Percentiles rank a stretch among this genome's conserved stretches.
Evolutionary conservation across 371 early-diverging fungal species (phyloP).

Genomic region (Mortierella sp.): DNA sequence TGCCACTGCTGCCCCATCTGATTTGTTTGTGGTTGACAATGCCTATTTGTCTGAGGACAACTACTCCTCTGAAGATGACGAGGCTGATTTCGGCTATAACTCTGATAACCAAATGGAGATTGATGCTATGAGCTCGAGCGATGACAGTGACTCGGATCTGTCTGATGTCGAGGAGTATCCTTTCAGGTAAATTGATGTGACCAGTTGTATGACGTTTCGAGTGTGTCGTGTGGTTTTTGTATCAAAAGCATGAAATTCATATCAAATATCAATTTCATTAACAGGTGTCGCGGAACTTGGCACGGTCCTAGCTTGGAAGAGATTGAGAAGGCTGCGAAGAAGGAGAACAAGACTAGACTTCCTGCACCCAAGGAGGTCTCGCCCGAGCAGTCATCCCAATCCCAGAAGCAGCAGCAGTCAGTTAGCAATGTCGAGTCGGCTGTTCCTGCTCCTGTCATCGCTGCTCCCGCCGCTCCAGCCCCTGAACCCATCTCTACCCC

Average conservation of each 20-base stretch:
- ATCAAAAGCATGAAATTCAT: neutral
- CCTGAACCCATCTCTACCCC: neutral
- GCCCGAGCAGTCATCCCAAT: neutral
- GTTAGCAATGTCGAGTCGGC: neutral
- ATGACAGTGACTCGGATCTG: constrained; percentile 55
- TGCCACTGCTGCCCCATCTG: constrained; percentile 20
- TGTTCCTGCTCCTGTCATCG: constrained; percentile 4
- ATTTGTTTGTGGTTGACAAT: constrained; percentile 39
- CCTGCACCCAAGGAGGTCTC: constrained; percentile 5
- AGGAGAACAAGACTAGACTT: constrained; percentile 4
- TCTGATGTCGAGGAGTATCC: constrained; percentile 50
- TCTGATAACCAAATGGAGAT: constrained; percentile 49
- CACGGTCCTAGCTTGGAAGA: constrained; percentile 53
- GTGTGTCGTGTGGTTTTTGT: constrained; percentile 9
- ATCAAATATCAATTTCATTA: neutral
- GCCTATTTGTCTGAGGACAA: constrained; percentile 44
- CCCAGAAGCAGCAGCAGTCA: constrained; percentile 19
- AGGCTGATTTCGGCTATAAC: constrained; percentile 42
- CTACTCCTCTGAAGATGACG: constrained; percentile 52
- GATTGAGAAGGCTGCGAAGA: constrained; percentile 31
- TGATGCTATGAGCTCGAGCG: constrained; percentile 56
- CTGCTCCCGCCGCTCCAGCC: neutral
- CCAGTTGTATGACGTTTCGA: neutral
- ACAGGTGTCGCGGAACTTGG: constrained; percentile 56
- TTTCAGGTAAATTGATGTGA: constrained; percentile 26